phyloP scores from a whole-genome alignment of 2,329 filamentous ascomycete species.

The Bipolaris victoriae region DNA sequence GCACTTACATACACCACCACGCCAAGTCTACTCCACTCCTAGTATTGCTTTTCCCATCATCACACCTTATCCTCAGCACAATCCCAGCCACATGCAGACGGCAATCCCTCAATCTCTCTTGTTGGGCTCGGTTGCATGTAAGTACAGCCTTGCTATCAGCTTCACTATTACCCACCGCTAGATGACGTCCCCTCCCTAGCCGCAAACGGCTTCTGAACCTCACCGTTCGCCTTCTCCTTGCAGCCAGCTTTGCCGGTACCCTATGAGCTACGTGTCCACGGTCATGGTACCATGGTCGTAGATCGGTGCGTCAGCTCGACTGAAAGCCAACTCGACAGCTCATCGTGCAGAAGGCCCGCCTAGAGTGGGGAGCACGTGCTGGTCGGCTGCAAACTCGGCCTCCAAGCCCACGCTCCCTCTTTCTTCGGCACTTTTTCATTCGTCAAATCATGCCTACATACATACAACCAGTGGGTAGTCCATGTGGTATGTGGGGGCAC shows the following conservation, averaged over 20 bases:
- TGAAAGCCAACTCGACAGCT: constrained; percentile 38
- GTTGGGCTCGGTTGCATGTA: constrained; percentile 20
- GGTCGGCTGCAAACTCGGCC: constrained; percentile 6
- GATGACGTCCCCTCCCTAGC: constrained; percentile 29
- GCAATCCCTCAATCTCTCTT: constrained; percentile 6
- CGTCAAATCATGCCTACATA: not conserved
- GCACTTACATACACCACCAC: not conserved
- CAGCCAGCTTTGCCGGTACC: constrained; percentile 36
- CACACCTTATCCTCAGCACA: constrained; percentile 20
- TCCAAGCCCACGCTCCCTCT: not conserved
- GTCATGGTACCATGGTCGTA: constrained; percentile 34
- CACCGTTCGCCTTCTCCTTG: constrained; percentile 23
- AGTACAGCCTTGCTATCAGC: constrained; percentile 25
- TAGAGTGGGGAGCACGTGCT: constrained; percentile 6
- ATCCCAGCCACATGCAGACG: constrained; percentile 16
- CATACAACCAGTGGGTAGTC: not conserved
- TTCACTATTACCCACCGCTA: constrained; percentile 15
- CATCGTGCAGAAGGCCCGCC: constrained; percentile 40
- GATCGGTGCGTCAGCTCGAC: constrained; percentile 33
- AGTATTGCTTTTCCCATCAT: constrained; percentile 5
- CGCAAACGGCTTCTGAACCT: constrained; percentile 27
- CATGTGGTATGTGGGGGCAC: constrained; percentile 6
- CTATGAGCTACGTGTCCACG: constrained; percentile 45
- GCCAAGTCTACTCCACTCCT: constrained; percentile 3
- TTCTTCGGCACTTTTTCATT: not conserved